Evolutionary conservation across 164 flowering plant species (phyloP), one percentile per base, ranked within the genome.

Genomic region (Protea cynaroides): DNA sequence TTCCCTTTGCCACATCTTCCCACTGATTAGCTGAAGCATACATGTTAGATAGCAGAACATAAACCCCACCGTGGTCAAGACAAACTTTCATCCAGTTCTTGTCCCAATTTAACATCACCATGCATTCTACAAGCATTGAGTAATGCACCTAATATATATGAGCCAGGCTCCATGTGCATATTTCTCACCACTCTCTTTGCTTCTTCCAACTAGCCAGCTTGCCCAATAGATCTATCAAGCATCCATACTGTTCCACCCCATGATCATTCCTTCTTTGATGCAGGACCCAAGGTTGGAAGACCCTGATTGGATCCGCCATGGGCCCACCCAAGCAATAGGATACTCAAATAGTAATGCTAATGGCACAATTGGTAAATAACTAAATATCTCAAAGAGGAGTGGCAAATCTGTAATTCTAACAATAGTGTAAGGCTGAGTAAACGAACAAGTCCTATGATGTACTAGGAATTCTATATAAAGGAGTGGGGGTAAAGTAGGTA

Each of bases 151-250:
- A 79, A 55, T 18, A 83, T 80, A 56, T 74, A 78, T 0, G 79
- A 72, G 56, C 82, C 85, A 6, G 84, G 84, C 38, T 74, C 72
- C 74, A 80, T 61, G 0, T 81, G 81, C 90, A 85, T 83, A 69
- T 73, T 71, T n/a, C 59, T 71, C 14, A 81, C 78, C 24, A 83
- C 67, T 37, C 58, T 68, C 57, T 64, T 79, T 21, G 87, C 86
- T 38, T 82, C 81, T 12, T 69, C 71, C 3, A 82, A 43, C 72
- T 56, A 37, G 13, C 86, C 84, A 2, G 82, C 75, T 34, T 78
- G 68, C 25, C 84, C 10, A 80, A 68, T 15, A 85, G 79, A 70
- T 83, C 87, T 8, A 85, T 82, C 74, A 85, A 62, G 68, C 90
- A 85, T 5, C 86, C 87, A 66, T 82, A 83, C 59, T 85, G 87